Percentiles rank a stretch among this genome's conserved stretches.
These are phyloP conservation scores for Mikania micrantha DNA, from an alignment of 129 eudicot species.

Conservation along the genomic window DNA sequence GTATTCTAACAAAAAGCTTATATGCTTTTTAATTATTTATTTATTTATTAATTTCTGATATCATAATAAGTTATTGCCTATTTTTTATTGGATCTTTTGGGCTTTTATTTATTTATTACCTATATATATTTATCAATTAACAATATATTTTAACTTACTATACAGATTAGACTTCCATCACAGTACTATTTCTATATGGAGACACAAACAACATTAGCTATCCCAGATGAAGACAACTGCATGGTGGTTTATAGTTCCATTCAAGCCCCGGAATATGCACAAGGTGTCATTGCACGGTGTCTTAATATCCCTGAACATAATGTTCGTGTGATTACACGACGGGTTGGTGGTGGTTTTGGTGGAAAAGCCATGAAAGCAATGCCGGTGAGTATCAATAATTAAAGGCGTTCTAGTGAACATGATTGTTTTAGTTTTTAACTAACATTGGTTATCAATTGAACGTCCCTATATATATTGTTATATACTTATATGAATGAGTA, in stretches of 20 bases:
- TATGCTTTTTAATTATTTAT: no score
- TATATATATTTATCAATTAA: no score
- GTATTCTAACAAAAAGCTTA: conserved; percentile 30
- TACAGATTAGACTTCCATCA: conserved; percentile 70
- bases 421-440: no score
- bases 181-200: conserved; percentile 96
- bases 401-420: no score
- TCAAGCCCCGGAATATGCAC: conserved; percentile 68
- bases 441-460: no score
- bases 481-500: no score
- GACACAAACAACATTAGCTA: conserved; percentile 84
- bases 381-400: conserved; percentile 48
- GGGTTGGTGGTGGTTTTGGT: conserved; percentile 98
- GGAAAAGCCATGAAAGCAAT: conserved; percentile 83
- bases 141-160: no score
- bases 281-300: conserved; percentile 62
- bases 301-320: conserved; percentile 82
- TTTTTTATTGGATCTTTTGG: no score
- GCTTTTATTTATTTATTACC: no score
- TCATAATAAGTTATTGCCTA: no score
- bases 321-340: conserved; percentile 87
- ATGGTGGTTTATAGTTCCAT: conserved; percentile 85
- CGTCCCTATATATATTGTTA: no score
- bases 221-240: conserved; percentile 98
- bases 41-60: no score